Conservation (phyloP, 163 green algal genomes). For the Chlorella variabilis region DNA sequence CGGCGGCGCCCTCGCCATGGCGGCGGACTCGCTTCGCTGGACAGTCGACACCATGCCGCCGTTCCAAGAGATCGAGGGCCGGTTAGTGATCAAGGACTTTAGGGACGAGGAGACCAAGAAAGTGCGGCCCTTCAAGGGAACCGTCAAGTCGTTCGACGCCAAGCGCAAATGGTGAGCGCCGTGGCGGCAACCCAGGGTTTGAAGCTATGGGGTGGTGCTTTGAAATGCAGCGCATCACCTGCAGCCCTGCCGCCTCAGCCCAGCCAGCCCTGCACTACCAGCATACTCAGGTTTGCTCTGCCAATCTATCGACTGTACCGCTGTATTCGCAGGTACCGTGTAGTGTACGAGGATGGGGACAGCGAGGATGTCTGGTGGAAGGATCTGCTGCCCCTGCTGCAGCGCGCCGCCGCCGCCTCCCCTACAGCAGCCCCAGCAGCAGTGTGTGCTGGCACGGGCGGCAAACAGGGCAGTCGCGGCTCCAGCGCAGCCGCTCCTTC, state of each 20-base stretch:
- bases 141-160: not conserved
- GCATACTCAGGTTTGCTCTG: no score
- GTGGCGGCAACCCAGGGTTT: no score
- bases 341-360: conserved; percentile 32
- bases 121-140: conserved; percentile 10
- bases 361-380: conserved; percentile 5
- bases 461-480: not conserved
- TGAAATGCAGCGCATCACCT: no score
- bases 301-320: no score
- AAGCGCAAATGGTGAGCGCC: not conserved
- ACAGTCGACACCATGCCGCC: not conserved
- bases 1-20: no score
- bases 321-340: conserved; percentile 6
- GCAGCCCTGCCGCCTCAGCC: no score
- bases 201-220: no score
- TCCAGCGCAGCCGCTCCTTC: not conserved
- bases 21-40: no score
- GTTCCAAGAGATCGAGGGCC: not conserved
- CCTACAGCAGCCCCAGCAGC: not conserved
- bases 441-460: no score
- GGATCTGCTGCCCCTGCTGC: not conserved
- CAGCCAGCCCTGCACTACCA: no score
- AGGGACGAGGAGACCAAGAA: not conserved
- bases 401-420: not conserved
- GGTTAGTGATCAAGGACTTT: conserved; percentile 27